These are phyloP conservation scores for Pelagomonas calceolata DNA, from an alignment of 108 stramenopile species.

Conservation along the genomic window DNA sequence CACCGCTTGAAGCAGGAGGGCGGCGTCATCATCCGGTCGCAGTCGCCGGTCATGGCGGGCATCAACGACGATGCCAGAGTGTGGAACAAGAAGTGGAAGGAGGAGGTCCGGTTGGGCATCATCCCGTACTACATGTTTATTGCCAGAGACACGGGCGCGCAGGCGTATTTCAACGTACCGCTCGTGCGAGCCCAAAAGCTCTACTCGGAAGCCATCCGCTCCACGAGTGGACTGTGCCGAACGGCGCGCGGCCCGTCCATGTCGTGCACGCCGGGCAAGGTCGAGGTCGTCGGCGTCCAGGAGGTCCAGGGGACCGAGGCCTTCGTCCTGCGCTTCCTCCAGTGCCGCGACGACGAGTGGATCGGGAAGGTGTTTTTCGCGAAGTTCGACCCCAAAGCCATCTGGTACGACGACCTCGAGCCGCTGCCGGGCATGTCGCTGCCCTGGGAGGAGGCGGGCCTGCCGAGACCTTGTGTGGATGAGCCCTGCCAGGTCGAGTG, in stretches of 20 bases:
- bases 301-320: constrained; percentile 44
- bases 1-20: constrained; percentile 41
- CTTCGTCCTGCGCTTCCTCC: constrained; percentile 47
- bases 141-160: constrained; percentile 51
- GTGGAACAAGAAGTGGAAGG: constrained; percentile 48
- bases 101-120: constrained; percentile 41
- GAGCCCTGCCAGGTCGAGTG: too few species aligned
- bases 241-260: constrained; percentile 54
- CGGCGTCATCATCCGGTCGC: constrained; percentile 42
- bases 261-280: constrained; percentile 52
- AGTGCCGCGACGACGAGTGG: constrained; percentile 49
- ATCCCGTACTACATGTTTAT: constrained; percentile 62
- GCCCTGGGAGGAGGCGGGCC: constrained; percentile 40
- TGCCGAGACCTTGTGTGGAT: constrained; percentile 15
- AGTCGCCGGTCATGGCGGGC: constrained; percentile 48
- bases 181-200: constrained; percentile 40
- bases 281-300: constrained; percentile 45
- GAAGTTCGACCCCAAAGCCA: constrained; percentile 41
- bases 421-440: constrained; percentile 38
- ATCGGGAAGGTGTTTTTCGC: constrained; percentile 48
- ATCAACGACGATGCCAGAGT: constrained; percentile 49
- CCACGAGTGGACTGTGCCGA: constrained; percentile 42
- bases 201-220: constrained; percentile 40
- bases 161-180: constrained; percentile 46
- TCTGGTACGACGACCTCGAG: constrained; percentile 49